These are phyloP conservation scores for Chlamydomonas sp. DNA, from an alignment of 139 green algal genomes.

Conservation along the genomic window DNA sequence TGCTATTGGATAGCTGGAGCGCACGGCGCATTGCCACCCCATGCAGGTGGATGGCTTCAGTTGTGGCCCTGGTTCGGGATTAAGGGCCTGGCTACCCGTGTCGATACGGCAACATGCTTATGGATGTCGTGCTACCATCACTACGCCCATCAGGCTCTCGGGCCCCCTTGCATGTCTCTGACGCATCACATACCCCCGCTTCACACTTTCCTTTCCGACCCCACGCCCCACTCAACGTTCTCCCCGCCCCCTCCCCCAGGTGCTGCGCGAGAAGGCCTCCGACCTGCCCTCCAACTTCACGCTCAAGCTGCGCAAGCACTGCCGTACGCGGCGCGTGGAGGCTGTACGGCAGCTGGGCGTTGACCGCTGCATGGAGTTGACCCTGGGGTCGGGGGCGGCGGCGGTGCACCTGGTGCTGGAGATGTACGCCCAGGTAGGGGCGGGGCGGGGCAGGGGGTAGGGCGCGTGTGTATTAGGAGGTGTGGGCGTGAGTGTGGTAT, in stretches of 20 bases:
- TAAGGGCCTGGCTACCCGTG: too few species aligned
- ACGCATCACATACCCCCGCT: background rate
- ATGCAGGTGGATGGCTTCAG: too few species aligned
- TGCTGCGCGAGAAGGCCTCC: constrained; percentile 69
- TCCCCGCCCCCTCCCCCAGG: constrained; percentile 46
- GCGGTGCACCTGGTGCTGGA: constrained; percentile 95
- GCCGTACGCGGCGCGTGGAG: constrained; percentile 89
- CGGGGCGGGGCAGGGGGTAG: background rate
- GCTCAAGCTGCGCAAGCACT: constrained; percentile 97
- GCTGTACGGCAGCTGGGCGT: constrained; percentile 92
- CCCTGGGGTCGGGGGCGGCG: constrained; percentile 86
- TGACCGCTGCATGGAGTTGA: constrained; percentile 95
- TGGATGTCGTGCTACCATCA: too few species aligned
- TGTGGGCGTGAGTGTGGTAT: too few species aligned
- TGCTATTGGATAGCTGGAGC: too few species aligned
- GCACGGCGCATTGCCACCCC: too few species aligned
- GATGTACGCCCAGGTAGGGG: constrained; percentile 87
- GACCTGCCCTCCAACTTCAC: constrained; percentile 92
- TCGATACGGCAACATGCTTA: too few species aligned
- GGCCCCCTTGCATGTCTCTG: background rate
- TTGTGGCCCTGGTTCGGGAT: too few species aligned
- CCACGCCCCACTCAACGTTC: background rate
- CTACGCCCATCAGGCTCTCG: background rate
- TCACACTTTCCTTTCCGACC: background rate
- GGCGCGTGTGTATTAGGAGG: too few species aligned